Conservation (phyloP, 768 basidiomycete genomes). For the Austroboletus festivus region DNA sequence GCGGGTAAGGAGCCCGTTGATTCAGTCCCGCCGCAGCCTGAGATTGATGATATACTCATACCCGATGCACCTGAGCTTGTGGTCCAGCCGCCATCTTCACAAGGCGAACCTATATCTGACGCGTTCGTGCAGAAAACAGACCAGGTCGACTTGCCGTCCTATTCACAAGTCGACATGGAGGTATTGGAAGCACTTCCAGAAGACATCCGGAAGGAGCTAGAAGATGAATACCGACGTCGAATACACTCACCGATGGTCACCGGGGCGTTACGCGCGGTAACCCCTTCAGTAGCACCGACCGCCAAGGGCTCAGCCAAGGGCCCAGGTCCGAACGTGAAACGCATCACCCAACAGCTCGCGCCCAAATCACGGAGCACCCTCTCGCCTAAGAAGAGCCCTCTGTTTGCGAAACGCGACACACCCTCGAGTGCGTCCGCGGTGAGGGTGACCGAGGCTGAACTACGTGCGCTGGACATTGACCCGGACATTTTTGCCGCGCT, state of each 20-base stretch:
- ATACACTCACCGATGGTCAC: constrained; percentile 46
- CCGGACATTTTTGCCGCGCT: constrained; percentile 64
- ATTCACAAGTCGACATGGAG: constrained; percentile 71
- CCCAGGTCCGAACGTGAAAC: constrained; percentile 45
- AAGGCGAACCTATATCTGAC: constrained; percentile 20
- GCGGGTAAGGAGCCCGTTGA: constrained; percentile 1
- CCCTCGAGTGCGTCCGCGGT: constrained; percentile 30
- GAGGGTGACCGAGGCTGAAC: constrained; percentile 52
- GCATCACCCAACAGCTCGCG: constrained; percentile 62
- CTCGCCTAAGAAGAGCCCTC: constrained; percentile 35
- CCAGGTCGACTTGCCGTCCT: constrained; percentile 53
- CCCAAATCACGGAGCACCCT: constrained; percentile 46
- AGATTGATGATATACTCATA: background rate
- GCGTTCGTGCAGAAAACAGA: constrained; percentile 7
- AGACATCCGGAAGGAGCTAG: constrained; percentile 66
- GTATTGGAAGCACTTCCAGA: constrained; percentile 70
- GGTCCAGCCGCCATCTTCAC: constrained; percentile 35
- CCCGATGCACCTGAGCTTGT: constrained; percentile 16
- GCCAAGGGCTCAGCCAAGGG: constrained; percentile 29
- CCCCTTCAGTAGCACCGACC: constrained; percentile 7
- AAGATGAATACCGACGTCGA: constrained; percentile 61
- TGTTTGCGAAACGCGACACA: constrained; percentile 37
- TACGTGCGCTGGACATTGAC: constrained; percentile 68
- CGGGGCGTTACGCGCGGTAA: constrained; percentile 5
- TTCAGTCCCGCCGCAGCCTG: constrained; percentile 2